Conservation (phyloP, 129 eudicot species). For the Oenanthe sinensis region DNA sequence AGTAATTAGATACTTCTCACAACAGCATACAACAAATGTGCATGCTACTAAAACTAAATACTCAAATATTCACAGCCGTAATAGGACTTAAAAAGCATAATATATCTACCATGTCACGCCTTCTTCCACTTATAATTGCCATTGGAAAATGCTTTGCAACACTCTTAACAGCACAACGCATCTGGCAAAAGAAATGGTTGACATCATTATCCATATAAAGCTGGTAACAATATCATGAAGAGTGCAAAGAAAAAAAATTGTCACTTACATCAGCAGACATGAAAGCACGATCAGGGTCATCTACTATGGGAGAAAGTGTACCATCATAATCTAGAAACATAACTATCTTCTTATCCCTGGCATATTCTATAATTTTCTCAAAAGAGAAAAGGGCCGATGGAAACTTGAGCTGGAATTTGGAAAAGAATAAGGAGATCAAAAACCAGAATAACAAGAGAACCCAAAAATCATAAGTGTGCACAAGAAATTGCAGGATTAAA, state of each 20-base stretch:
- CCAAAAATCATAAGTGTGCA: background rate
- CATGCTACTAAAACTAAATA: background rate
- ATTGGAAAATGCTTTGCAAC: slow-evolving; percentile 77
- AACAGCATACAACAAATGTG: background rate
- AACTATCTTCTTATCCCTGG: slow-evolving; percentile 54
- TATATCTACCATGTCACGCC: slow-evolving; percentile 61
- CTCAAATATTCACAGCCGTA: too few species aligned
- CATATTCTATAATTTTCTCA: slow-evolving; percentile 40
- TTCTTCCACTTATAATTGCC: slow-evolving; percentile 86
- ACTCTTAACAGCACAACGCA: slow-evolving; percentile 61
- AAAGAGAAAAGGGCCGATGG: slow-evolving; percentile 78
- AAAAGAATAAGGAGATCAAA: slow-evolving; percentile 1
- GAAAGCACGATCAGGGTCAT: slow-evolving; percentile 93
- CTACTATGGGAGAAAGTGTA: slow-evolving; percentile 94
- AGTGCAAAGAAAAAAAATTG: background rate
- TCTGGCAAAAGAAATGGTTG: slow-evolving; percentile 27
- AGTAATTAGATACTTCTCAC: background rate
- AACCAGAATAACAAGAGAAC: background rate
- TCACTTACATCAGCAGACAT: slow-evolving; percentile 78
- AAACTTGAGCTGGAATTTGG: slow-evolving; percentile 41
- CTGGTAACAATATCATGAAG: background rate
- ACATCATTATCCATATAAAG: background rate
- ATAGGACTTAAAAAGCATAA: background rate
- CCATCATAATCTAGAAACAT: slow-evolving; percentile 92
- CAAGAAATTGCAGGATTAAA: background rate